Percentiles rank a stretch among this genome's conserved stretches.
phyloP scores from a whole-genome alignment of 495 filamentous ascomycete species.

The Platismatia glauca region DNA sequence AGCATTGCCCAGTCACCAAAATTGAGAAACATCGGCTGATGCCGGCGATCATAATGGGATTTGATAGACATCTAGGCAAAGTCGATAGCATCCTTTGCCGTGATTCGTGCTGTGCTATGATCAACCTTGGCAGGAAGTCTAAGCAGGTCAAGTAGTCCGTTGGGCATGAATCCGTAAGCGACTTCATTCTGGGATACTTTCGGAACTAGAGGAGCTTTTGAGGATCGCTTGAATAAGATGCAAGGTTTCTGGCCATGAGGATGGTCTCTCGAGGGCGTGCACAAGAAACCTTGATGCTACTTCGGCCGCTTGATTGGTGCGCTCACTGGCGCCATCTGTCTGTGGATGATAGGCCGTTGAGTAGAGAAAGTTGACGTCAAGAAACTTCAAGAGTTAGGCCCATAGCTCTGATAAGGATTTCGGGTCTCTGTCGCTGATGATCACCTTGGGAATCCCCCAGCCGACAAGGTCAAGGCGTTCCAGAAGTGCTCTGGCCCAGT shows the following conservation, averaged over 20 bases:
- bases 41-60: neutral
- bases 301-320: neutral
- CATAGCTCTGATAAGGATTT: conserved; percentile 10
- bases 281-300: neutral
- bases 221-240: neutral
- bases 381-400: neutral
- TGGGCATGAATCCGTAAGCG: neutral
- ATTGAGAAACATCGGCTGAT: neutral
- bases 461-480: neutral
- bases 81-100: neutral
- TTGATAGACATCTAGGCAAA: neutral
- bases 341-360: conserved; percentile 2
- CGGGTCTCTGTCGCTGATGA: conserved; percentile 6
- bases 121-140: neutral
- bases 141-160: neutral
- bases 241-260: neutral
- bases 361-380: conserved; percentile 1
- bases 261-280: neutral
- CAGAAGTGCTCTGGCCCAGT: neutral
- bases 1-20: neutral
- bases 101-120: no score
- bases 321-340: neutral
- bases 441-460: conserved; percentile 1
- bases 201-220: neutral
- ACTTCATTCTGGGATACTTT: neutral